Evolutionary conservation across 2,329 filamentous ascomycete genomes (phyloP).

Genomic region (Fusarium palustre): DNA sequence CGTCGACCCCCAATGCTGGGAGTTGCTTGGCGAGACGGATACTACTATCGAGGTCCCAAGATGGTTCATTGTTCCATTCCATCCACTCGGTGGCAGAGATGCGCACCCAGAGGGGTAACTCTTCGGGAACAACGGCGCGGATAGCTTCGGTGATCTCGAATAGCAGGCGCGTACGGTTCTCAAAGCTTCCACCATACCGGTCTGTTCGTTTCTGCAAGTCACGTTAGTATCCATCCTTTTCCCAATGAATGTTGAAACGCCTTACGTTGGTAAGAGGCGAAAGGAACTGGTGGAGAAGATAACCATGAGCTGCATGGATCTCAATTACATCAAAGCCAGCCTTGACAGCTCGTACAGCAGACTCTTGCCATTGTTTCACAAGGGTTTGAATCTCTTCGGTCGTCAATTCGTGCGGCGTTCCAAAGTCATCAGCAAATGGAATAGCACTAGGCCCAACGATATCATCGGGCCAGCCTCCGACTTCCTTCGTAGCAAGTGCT

Average conservation of each 20-base stretch:
- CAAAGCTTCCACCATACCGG: slow-evolving; percentile 72
- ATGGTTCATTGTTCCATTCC: slow-evolving; percentile 59
- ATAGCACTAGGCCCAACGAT: slow-evolving; percentile 64
- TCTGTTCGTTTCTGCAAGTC: slow-evolving; percentile 66
- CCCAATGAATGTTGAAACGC: neutral
- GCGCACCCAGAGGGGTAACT: slow-evolving; percentile 68
- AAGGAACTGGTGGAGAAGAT: slow-evolving; percentile 74
- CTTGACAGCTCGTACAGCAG: slow-evolving; percentile 69
- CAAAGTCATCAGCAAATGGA: slow-evolving; percentile 71
- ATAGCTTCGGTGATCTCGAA: slow-evolving; percentile 65
- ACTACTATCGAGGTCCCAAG: slow-evolving; percentile 76
- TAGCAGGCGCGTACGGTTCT: slow-evolving; percentile 73
- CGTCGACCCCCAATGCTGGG: slow-evolving; percentile 79
- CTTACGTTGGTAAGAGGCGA: slow-evolving; percentile 67
- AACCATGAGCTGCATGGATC: slow-evolving; percentile 73
- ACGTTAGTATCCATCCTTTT: slow-evolving; percentile 14
- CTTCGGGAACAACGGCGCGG: slow-evolving; percentile 63
- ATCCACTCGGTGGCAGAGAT: slow-evolving; percentile 74
- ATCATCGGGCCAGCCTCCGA: slow-evolving; percentile 68
- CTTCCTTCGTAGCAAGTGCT: slow-evolving; percentile 64
- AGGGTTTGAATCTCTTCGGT: slow-evolving; percentile 74
- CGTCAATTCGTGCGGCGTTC: slow-evolving; percentile 75
- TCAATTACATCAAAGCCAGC: slow-evolving; percentile 84
- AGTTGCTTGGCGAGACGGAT: slow-evolving; percentile 63
- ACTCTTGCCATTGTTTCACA: slow-evolving; percentile 70